A percentile compares a stretch with the other conserved stretches of the same genome.
Conservation (phyloP, 176 grass and related monocot genomes). For the Phoenix roebelenii region DNA sequence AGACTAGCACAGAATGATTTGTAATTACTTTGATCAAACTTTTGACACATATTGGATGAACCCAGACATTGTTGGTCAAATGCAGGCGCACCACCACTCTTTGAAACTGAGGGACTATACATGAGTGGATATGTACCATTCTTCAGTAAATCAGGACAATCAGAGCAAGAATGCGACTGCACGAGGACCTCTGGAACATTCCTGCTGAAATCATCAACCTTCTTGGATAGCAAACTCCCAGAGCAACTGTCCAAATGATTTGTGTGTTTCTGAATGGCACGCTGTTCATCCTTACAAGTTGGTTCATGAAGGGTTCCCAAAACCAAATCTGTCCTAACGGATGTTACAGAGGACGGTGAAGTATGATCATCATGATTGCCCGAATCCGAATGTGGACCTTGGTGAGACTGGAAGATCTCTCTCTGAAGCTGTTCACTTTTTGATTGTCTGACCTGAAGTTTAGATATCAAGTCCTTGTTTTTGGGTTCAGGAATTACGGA, state of each 20-base stretch:
- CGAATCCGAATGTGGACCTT: slow-evolving; percentile 13
- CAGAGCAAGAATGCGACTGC: slow-evolving; percentile 24
- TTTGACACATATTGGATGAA: slow-evolving; percentile 26
- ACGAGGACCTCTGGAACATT: slow-evolving; percentile 23
- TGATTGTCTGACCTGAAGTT: slow-evolving; percentile 38
- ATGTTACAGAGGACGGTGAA: slow-evolving; percentile 42
- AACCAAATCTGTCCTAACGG: slow-evolving; percentile 75
- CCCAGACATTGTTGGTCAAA: slow-evolving; percentile 37
- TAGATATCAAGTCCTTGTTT: slow-evolving; percentile 48
- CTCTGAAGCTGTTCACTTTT: slow-evolving; percentile 47
- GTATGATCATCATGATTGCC: slow-evolving; percentile 16
- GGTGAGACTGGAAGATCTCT: slow-evolving; percentile 12
- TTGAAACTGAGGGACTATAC: slow-evolving; percentile 20
- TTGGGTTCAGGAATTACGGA: slow-evolving; percentile 36
- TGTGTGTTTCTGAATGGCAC: slow-evolving; percentile 9
- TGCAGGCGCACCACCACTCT: slow-evolving; percentile 30
- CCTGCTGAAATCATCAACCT: slow-evolving; percentile 33
- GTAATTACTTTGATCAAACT: slow-evolving; percentile 52
- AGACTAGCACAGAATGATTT: slow-evolving; percentile 51
- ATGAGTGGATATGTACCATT: slow-evolving; percentile 23
- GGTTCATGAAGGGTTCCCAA: slow-evolving; percentile 48
- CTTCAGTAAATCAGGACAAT: not conserved
- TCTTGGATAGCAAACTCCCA: slow-evolving; percentile 20
- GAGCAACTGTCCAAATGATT: slow-evolving; percentile 17
- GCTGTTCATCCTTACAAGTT: slow-evolving; percentile 31